Evolutionary conservation across 257 asterid genomes (phyloP).

Genomic region (Fraxinus quadrangulata): DNA sequence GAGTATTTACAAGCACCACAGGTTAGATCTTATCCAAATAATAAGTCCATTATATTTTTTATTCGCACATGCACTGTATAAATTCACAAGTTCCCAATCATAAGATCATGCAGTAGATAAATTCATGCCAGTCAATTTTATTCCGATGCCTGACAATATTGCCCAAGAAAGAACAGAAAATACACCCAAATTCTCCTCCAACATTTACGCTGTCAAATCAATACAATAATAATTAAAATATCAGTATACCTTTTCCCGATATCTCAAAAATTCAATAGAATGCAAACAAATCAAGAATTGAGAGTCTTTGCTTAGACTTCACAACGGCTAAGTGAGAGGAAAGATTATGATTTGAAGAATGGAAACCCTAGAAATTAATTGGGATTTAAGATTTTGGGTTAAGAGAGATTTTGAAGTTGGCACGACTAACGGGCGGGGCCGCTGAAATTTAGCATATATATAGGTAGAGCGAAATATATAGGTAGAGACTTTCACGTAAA

Average conservation of each 20-base stretch:
- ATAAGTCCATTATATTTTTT: not conserved
- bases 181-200: not conserved
- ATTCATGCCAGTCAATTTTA: not conserved
- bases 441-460: slow-evolving; percentile 1
- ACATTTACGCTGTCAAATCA: not conserved
- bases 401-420: not conserved
- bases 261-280: slow-evolving; percentile 1
- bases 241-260: slow-evolving; percentile 26
- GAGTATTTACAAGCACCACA: not conserved
- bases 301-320: slow-evolving; percentile 36
- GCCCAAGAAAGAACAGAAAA: not conserved
- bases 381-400: slow-evolving; percentile 26
- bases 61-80: not conserved
- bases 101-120: not conserved
- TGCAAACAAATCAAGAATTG: slow-evolving; percentile 15
- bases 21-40: not conserved
- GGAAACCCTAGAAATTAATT: slow-evolving; percentile 21
- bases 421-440: slow-evolving; percentile 21
- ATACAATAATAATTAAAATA: slow-evolving; percentile 9
- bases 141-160: not conserved
- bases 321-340: slow-evolving; percentile 31
- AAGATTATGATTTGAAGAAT: slow-evolving; percentile 20
- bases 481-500: not conserved
- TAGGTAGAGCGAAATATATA: not conserved
- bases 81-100: not conserved